Evolutionary conservation across 1,139 yeast species (phyloP), one percentile per base, ranked within the genome.

Genomic region (Citeromyces hawaiiensis): DNA sequence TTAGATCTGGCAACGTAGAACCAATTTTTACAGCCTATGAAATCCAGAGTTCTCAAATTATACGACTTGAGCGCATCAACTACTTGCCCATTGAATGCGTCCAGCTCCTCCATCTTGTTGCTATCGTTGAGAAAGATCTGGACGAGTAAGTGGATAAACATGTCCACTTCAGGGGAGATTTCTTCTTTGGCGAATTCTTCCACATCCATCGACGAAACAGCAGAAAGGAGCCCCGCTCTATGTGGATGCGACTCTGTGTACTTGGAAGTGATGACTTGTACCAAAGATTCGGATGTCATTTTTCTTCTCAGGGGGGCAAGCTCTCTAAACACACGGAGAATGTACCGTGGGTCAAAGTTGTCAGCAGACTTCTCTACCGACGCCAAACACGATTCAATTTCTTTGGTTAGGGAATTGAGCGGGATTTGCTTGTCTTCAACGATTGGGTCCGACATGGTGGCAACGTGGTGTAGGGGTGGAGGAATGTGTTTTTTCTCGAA

Each of bases 21-120:
- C 97, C 98, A 93, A 45, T 83, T 70, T 58, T 88, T 91, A 11
- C 97, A 93, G 47, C 79, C 80, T 45, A 93, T 71, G 51, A 83
- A 76, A 58, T 93, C 98, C 48, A 91, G 64, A 3, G 94, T 74
- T 49, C 97, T 75, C 48, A 85, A 75, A 59, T 87, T 87, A 61
- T 79, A 81, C 16, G 68, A 58, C 43, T 72, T 68, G 55, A 86
- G 61, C 27, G 78, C 65, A 11, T 59, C 59, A 38, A 91, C 69
- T 14, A 82, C 70, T 25, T 61, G 54, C 14, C 57, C 59, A 52
- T 79, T 79, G 53, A 82, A 74, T 6, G 53, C 49, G 43, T 72
- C 69, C 46, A 78, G 62, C 45, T 68, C 63, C 31, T 62, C 61
- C 45, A 73, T 59, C 44, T 75, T 66, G 13, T 69, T 61, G 15